Percentiles rank a stretch among this genome's conserved stretches.
Conservation (phyloP, 129 eudicot genomes). For the Flaveria bidentis region DNA sequence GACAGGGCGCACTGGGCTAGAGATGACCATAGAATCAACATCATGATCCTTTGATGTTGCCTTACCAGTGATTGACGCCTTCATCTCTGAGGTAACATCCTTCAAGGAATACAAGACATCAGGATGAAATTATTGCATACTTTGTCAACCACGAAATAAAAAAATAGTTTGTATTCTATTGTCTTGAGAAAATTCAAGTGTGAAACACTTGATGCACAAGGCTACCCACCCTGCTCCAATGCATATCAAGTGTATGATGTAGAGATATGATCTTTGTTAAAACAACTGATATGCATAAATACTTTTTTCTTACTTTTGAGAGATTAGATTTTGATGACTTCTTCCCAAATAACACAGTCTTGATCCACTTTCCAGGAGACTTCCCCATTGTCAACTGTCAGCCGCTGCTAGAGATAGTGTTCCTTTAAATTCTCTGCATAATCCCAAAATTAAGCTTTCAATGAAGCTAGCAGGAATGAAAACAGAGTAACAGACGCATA, state of each 20-base stretch:
- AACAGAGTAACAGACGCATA: neutral
- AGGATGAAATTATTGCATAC: conserved; percentile 23
- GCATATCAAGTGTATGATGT: neutral
- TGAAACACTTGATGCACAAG: conserved; percentile 5
- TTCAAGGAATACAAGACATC: conserved; percentile 35
- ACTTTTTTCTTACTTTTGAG: conserved; percentile 55
- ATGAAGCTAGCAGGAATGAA: conserved; percentile 11
- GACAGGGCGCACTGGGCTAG: conserved; percentile 50
- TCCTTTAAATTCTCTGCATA: conserved; percentile 27
- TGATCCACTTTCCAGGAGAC: conserved; percentile 97
- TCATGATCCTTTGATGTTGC: conserved; percentile 45
- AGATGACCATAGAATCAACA: conserved; percentile 47
- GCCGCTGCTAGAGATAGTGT: conserved; percentile 17
- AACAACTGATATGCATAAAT: neutral
- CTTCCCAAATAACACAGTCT: conserved; percentile 78
- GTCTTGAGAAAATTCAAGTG: conserved; percentile 3
- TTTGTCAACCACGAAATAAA: conserved; percentile 13
- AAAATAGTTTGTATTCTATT: neutral
- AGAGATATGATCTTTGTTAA: neutral
- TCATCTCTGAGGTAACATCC: conserved; percentile 60
- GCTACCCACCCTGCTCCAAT: neutral
- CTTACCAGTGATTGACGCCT: conserved; percentile 45
- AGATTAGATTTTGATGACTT: conserved; percentile 68
- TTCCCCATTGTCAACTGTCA: conserved; percentile 59
- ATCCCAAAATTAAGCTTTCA: conserved; percentile 11